Percentiles rank a stretch among this genome's conserved stretches.
Conservation (phyloP, 208 protist genomes). For the Acanthamoeba culbertsoni region DNA sequence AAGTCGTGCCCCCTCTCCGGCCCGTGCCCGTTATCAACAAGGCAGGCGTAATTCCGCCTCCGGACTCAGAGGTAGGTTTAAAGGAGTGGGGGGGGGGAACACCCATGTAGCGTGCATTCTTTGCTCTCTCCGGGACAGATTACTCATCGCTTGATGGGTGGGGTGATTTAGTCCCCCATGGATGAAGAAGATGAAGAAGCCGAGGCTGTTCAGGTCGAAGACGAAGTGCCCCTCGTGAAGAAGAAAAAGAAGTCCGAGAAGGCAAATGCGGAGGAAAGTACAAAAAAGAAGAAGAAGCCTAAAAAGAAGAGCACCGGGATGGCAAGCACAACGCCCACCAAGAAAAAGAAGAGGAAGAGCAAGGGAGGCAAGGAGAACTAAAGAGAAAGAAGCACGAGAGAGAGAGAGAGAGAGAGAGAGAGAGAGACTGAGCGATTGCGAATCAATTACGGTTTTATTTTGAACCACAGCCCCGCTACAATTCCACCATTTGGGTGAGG, state of each 20-base stretch:
- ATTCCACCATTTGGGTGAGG: neutral
- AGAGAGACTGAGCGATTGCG: neutral
- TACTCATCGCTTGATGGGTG: too few species aligned
- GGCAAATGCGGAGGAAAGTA: neutral
- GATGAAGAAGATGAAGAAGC: neutral
- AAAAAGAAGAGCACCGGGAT: neutral
- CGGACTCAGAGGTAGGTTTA: neutral
- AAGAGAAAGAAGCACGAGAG: neutral
- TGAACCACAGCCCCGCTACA: too few species aligned
- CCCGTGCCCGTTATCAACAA: neutral
- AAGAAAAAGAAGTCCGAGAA: conserved; percentile 42
- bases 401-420: neutral
- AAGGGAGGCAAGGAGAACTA: neutral
- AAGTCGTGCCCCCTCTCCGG: neutral
- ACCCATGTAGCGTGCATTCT: too few species aligned
- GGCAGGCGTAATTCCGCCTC: neutral
- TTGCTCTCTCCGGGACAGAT: too few species aligned
- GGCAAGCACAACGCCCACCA: neutral
- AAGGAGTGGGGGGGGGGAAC: too few species aligned
- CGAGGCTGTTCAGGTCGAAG: neutral
- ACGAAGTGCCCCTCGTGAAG: neutral
- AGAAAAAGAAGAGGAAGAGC: neutral
- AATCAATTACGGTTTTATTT: too few species aligned
- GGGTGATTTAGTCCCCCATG: neutral
- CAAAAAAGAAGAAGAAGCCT: neutral